phyloP scores from a whole-genome alignment of 2,329 filamentous ascomycete species.

The Nothomitra cinnamomea region DNA sequence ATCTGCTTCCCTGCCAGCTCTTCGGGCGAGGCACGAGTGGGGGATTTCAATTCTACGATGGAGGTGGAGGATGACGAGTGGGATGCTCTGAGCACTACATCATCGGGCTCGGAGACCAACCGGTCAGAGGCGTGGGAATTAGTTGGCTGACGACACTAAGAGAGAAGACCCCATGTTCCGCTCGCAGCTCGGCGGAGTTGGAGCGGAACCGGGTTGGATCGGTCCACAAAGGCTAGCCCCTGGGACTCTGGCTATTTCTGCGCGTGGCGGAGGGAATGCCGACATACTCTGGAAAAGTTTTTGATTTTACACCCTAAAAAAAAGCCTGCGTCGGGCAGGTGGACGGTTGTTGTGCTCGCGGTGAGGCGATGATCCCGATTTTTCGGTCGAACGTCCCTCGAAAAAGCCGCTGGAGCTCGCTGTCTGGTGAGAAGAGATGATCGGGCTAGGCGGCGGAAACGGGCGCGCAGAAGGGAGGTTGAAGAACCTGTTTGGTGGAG shows the following conservation, averaged over 20 bases:
- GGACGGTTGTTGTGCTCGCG: slow-evolving; percentile 5
- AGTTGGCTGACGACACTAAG: slow-evolving; percentile 5
- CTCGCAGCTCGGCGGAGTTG: slow-evolving; percentile 3
- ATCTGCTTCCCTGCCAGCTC: neutral
- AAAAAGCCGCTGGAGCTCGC: slow-evolving; percentile 1
- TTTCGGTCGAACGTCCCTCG: neutral
- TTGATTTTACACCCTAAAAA: neutral
- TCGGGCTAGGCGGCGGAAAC: slow-evolving; percentile 2
- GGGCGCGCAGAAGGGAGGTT: slow-evolving; percentile 4
- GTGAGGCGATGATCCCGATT: neutral
- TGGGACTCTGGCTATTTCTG: slow-evolving; percentile 6
- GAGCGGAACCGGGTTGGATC: slow-evolving; percentile 3
- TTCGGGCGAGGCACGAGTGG: neutral
- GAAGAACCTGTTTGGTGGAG: neutral
- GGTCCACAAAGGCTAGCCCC: slow-evolving; percentile 7
- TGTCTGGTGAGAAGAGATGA: neutral
- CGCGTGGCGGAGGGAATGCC: slow-evolving; percentile 1
- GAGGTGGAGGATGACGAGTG: slow-evolving; percentile 2
- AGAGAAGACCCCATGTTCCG: slow-evolving; percentile 5
- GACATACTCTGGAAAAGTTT: neutral
- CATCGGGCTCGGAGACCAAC: slow-evolving; percentile 4
- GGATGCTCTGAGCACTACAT: slow-evolving; percentile 5
- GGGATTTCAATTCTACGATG: neutral
- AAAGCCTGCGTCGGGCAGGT: neutral
- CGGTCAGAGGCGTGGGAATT: slow-evolving; percentile 8